A percentile compares a stretch with the other conserved stretches of the same genome.
These are phyloP conservation scores for Gardenia jasminoides DNA, from an alignment of 257 asterid species.

Conservation along the genomic window DNA sequence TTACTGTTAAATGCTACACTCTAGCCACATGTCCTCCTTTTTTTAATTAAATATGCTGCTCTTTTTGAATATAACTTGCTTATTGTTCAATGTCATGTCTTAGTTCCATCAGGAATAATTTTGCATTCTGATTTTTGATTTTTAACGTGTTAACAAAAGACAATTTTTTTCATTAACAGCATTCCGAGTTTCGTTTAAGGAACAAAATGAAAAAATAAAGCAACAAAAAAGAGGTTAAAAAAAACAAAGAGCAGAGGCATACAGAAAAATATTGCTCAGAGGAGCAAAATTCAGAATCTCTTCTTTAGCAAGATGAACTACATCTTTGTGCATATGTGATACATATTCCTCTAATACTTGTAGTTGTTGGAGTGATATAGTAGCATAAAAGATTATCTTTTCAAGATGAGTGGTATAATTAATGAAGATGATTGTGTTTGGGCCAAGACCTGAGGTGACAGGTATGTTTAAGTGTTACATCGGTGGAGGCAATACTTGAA, in stretches of 20 bases:
- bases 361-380: neutral
- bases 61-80: neutral
- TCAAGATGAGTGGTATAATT: neutral
- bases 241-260: neutral
- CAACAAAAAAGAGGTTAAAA: too few relatives aligned
- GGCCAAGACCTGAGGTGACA: neutral
- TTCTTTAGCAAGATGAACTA: neutral
- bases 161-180: neutral
- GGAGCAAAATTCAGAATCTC: neutral
- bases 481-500: neutral
- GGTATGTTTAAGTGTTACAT: neutral
- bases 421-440: neutral
- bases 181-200: neutral
- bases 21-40: neutral
- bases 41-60: neutral
- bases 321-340: too few relatives aligned
- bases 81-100: neutral
- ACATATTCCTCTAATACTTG: neutral
- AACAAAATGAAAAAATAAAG: neutral
- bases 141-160: neutral
- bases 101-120: slow-evolving; percentile 1
- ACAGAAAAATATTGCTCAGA: neutral
- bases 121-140: neutral
- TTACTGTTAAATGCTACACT: neutral
- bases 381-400: neutral